Conservation (phyloP, 2,329 filamentous ascomycete species). For the Diaporthe aspalathi region DNA sequence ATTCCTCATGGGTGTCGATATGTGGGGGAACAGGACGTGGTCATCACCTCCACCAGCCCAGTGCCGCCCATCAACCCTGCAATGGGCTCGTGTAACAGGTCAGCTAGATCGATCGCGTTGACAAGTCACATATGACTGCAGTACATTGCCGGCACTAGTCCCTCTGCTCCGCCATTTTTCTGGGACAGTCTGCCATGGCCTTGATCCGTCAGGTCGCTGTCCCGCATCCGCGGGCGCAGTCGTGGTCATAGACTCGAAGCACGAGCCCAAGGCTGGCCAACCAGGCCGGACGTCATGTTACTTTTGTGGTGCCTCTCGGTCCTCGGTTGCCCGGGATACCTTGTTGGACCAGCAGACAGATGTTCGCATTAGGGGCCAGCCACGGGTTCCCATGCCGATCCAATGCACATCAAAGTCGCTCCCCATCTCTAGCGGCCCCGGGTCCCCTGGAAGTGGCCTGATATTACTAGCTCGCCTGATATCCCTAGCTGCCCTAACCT, state of each 20-base stretch:
- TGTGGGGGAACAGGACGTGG: neutral
- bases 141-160: conserved; percentile 25
- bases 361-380: conserved; percentile 30
- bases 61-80: conserved; percentile 14
- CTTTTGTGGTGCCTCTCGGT: conserved; percentile 6
- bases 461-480: conserved; percentile 29
- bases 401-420: conserved; percentile 27
- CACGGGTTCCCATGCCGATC: conserved; percentile 21
- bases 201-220: neutral
- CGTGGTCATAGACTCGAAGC: neutral
- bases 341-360: conserved; percentile 10
- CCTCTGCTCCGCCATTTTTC: neutral
- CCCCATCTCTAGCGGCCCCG: conserved; percentile 7
- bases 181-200: neutral
- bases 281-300: conserved; percentile 19
- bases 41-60: neutral
- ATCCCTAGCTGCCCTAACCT: conserved; percentile 22
- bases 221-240: neutral
- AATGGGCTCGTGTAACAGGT: neutral
- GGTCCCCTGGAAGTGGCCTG: conserved; percentile 36
- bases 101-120: conserved; percentile 22
- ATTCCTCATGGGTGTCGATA: conserved; percentile 13
- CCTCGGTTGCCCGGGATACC: conserved; percentile 7
- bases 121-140: conserved; percentile 28
- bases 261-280: neutral